Conservation (phyloP, 2,329 filamentous ascomycete species). For the Calonectria hawksworthii region DNA sequence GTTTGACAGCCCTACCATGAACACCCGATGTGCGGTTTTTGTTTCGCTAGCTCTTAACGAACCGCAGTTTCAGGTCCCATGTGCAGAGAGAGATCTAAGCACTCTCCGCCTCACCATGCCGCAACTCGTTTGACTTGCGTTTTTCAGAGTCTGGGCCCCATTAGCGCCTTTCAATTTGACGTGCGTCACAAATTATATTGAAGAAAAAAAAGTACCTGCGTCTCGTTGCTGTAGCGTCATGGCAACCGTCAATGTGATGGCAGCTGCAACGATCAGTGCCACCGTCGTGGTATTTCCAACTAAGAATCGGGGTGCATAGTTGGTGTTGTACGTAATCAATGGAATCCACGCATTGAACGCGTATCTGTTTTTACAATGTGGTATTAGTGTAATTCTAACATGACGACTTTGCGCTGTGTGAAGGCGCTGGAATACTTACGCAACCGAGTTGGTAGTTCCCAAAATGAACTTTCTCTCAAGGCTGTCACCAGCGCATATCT, state of each 20-base stretch:
- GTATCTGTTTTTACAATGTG: not conserved
- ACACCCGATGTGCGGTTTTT: not conserved
- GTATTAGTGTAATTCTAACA: not conserved
- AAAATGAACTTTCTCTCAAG: slow-evolving; percentile 7
- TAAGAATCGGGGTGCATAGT: slow-evolving; percentile 4
- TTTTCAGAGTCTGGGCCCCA: not conserved
- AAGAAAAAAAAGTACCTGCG: not conserved
- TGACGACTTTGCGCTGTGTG: not conserved
- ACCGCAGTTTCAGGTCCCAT: not conserved
- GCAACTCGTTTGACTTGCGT: not conserved
- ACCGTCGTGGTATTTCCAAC: slow-evolving; percentile 2
- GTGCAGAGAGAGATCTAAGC: not conserved
- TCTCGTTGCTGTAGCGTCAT: slow-evolving; percentile 3
- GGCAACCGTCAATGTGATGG: not conserved
- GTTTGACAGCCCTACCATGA: not conserved
- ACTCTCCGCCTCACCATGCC: not conserved
- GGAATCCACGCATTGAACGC: slow-evolving; percentile 7
- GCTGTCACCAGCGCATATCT: not conserved
- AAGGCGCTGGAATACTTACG: not conserved
- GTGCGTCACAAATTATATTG: not conserved
- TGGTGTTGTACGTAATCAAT: slow-evolving; percentile 9
- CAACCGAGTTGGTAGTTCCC: slow-evolving; percentile 2
- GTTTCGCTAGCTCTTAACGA: not conserved
- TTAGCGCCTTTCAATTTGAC: not conserved
- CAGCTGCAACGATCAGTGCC: not conserved